phyloP scores from a whole-genome alignment of 768 basidiomycete species.

The Chiua virens region DNA sequence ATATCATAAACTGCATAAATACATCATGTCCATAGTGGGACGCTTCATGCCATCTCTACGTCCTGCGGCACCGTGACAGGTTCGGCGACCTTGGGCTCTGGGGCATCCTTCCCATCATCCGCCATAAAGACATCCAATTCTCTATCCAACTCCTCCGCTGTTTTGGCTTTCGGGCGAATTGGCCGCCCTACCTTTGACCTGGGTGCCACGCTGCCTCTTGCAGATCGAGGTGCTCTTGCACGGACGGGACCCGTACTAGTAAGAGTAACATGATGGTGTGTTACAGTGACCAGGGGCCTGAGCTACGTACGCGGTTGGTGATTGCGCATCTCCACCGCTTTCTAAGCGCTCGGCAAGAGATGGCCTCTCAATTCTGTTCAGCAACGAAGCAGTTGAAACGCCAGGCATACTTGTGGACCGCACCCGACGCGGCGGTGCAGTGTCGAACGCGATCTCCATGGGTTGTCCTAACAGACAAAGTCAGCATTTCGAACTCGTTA shows the following conservation, averaged over 20 bases:
- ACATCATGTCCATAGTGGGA: neutral
- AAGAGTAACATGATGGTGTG: neutral
- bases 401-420: constrained; percentile 49
- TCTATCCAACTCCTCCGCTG: constrained; percentile 81
- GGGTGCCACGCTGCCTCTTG: constrained; percentile 4
- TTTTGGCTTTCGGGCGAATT: constrained; percentile 56
- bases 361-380: constrained; percentile 75
- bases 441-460: constrained; percentile 68
- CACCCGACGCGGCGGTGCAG: constrained; percentile 42
- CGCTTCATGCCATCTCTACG: constrained; percentile 52
- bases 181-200: constrained; percentile 29
- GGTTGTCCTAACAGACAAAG: constrained; percentile 60
- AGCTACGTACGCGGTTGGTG: constrained; percentile 12
- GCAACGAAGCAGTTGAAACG: constrained; percentile 52
- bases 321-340: constrained; percentile 38
- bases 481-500: constrained; percentile 1
- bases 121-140: constrained; percentile 89
- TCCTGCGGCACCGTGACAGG: constrained; percentile 35
- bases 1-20: constrained; percentile 22
- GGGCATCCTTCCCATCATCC: constrained; percentile 39
- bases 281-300: neutral
- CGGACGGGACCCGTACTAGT: constrained; percentile 46
- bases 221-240: constrained; percentile 26
- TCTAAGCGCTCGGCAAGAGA: constrained; percentile 67
- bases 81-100: constrained; percentile 16